phyloP scores from a whole-genome alignment of 2,329 filamentous ascomycete species.

The Trichophyton schoenleinii region DNA sequence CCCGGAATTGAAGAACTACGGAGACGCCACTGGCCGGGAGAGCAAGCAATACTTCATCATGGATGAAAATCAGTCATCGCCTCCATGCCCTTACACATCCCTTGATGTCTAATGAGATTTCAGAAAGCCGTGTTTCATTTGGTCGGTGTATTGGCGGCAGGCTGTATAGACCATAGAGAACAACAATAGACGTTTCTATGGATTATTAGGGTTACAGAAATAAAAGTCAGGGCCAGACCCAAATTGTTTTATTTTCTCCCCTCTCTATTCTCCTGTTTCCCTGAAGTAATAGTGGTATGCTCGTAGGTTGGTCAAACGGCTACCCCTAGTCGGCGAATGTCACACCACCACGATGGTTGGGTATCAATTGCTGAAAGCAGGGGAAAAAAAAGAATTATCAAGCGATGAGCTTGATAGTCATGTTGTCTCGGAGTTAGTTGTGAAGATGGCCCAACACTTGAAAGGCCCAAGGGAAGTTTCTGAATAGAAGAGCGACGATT shows the following conservation, averaged over 20 bases:
- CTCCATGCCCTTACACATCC: neutral
- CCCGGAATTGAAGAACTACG: neutral
- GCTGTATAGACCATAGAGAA: neutral
- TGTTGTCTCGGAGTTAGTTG: no score
- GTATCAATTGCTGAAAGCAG: neutral
- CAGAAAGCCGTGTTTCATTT: neutral
- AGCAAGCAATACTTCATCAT: neutral
- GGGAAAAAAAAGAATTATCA: no score
- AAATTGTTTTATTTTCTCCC: no score
- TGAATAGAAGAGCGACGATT: neutral
- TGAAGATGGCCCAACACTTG: neutral
- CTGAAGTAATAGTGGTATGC: no score
- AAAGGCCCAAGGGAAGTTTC: neutral
- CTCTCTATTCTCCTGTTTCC: no score
- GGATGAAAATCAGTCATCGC: neutral
- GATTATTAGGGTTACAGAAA: neutral
- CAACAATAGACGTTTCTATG: neutral
- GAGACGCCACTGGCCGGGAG: neutral
- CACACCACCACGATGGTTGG: neutral
- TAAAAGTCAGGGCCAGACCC: neutral
- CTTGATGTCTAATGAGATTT: neutral
- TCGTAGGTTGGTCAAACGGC: no score
- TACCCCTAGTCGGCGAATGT: no score
- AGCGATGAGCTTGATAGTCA: no score
- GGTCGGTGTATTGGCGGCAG: neutral